phyloP scores from a whole-genome alignment of 2,329 filamentous ascomycete species.

The Talaromyces albobiverticillius region DNA sequence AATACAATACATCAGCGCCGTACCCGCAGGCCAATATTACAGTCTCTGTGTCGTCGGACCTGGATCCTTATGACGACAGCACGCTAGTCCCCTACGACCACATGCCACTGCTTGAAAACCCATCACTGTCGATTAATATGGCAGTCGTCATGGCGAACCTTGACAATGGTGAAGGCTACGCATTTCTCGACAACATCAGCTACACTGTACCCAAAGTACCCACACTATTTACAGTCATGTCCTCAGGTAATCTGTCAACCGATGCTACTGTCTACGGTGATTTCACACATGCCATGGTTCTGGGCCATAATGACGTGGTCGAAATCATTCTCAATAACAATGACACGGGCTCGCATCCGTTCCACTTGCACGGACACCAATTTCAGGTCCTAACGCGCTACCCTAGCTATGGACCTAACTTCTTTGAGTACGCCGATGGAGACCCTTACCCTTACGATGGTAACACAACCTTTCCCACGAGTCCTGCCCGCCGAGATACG shows the following conservation, averaged over 20 bases:
- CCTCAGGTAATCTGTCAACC: slow-evolving; percentile 52
- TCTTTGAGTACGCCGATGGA: slow-evolving; percentile 48
- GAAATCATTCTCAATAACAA: slow-evolving; percentile 45
- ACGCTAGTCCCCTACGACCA: slow-evolving; percentile 67
- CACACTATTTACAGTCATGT: slow-evolving; percentile 70
- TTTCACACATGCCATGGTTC: slow-evolving; percentile 55
- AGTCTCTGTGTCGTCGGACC: slow-evolving; percentile 37
- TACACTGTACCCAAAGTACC: slow-evolving; percentile 73
- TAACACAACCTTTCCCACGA: slow-evolving; percentile 44
- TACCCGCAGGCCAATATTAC: slow-evolving; percentile 26
- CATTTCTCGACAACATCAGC: slow-evolving; percentile 73
- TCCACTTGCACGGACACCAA: slow-evolving; percentile 55
- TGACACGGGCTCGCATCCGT: slow-evolving; percentile 45
- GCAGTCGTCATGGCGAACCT: slow-evolving; percentile 70
- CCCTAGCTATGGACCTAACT: slow-evolving; percentile 53
- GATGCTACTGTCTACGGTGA: slow-evolving; percentile 63
- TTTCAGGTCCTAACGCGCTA: slow-evolving; percentile 68
- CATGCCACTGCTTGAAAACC: slow-evolving; percentile 57
- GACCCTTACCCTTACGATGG: slow-evolving; percentile 30
- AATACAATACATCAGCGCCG: slow-evolving; percentile 49
- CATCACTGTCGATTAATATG: slow-evolving; percentile 54
- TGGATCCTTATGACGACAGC: slow-evolving; percentile 72
- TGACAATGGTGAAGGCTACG: slow-evolving; percentile 64
- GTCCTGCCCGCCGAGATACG: slow-evolving; percentile 68
- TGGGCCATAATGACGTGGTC: slow-evolving; percentile 39